Evolutionary conservation across 148 eudicot genomes (phyloP).

Genomic region (Rhododendron henanense): DNA sequence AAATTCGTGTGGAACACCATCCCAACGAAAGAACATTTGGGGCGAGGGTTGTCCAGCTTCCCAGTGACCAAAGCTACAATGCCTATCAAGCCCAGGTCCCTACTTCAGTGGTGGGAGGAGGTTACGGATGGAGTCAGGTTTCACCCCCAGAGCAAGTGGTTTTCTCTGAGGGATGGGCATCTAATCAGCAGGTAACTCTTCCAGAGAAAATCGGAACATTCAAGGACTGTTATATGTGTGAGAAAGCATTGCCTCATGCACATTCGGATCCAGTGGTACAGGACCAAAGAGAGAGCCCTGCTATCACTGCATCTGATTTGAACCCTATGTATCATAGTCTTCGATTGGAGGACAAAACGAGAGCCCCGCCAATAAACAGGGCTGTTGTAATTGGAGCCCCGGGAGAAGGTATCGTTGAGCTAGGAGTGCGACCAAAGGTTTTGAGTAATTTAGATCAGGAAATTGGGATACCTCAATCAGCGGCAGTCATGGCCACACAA

Average conservation of each 20-base stretch:
- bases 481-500: slow-evolving; percentile 20
- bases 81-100: slow-evolving; percentile 50
- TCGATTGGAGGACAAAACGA: slow-evolving; percentile 37
- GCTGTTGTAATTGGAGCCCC: slow-evolving; percentile 22
- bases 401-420: slow-evolving; percentile 23
- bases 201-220: slow-evolving; percentile 32
- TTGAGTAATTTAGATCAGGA: slow-evolving; percentile 20
- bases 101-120: slow-evolving; percentile 35
- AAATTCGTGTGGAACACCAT: slow-evolving; percentile 26
- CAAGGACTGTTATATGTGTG: slow-evolving; percentile 71
- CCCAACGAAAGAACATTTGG: slow-evolving; percentile 22
- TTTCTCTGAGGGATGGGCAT: slow-evolving; percentile 46
- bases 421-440: slow-evolving; percentile 8
- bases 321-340: slow-evolving; percentile 55
- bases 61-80: slow-evolving; percentile 54
- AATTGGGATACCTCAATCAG: slow-evolving; percentile 22
- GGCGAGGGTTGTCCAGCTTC: slow-evolving; percentile 45
- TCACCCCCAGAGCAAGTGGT: slow-evolving; percentile 48
- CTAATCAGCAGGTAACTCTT: slow-evolving; percentile 41
- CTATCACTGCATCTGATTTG: slow-evolving; percentile 35
- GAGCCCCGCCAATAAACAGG: slow-evolving; percentile 32
- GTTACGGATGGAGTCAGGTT: slow-evolving; percentile 69
- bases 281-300: slow-evolving; percentile 47
- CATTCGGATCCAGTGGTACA: slow-evolving; percentile 79
- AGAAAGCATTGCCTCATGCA: slow-evolving; percentile 87